Conservation (phyloP, 1,139 yeast species). For the Suhomyces choctaworum region DNA sequence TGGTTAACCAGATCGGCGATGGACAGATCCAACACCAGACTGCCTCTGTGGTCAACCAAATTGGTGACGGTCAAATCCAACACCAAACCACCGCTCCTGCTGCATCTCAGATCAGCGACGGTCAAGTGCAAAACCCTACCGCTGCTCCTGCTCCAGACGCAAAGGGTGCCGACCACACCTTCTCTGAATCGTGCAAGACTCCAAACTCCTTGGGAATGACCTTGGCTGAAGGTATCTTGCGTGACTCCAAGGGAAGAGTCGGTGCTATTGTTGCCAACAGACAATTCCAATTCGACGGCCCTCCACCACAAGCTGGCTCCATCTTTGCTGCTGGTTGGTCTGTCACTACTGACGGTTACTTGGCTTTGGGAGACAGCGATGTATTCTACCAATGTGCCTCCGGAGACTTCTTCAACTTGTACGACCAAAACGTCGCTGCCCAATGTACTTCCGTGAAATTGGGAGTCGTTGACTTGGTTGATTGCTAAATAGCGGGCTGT, state of each 20-base stretch:
- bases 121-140: constrained; percentile 39
- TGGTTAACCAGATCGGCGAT: constrained; percentile 38
- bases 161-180: constrained; percentile 2
- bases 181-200: constrained; percentile 27
- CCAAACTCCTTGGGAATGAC: constrained; percentile 30
- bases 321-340: constrained; percentile 81
- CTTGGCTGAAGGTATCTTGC: constrained; percentile 31
- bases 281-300: constrained; percentile 49
- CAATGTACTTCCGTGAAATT: constrained; percentile 70
- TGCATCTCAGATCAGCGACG: constrained; percentile 30
- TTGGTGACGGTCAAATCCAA: constrained; percentile 52
- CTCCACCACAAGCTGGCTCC: constrained; percentile 47
- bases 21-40: constrained; percentile 45
- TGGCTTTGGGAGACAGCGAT: constrained; percentile 66
- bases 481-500: constrained; percentile 42
- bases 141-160: constrained; percentile 10
- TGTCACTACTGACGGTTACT: constrained; percentile 59
- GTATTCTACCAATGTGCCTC: constrained; percentile 78
- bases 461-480: constrained; percentile 61
- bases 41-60: constrained; percentile 48
- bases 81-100: constrained; percentile 45
- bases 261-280: constrained; percentile 48
- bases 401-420: constrained; percentile 80
- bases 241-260: constrained; percentile 36
- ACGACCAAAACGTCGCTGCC: constrained; percentile 64